Evolutionary conservation across 257 asterid genomes (phyloP).

Genomic region (Salvia splendens): DNA sequence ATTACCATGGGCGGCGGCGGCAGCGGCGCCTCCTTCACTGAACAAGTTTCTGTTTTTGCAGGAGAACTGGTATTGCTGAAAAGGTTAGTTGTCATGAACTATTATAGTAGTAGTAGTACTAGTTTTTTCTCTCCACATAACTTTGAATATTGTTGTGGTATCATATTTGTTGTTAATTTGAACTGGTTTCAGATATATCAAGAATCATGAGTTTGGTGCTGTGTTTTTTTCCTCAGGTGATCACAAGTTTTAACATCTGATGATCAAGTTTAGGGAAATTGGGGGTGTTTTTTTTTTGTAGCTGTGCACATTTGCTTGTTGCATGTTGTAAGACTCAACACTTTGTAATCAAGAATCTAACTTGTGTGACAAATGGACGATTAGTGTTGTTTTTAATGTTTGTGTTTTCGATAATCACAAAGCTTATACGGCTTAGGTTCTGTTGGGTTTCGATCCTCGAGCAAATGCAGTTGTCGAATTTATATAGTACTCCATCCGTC

Average conservation of each 20-base stretch:
- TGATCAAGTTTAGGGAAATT: constrained; percentile 7
- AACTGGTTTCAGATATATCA: constrained; percentile 4
- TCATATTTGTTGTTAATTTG: too few relatives aligned
- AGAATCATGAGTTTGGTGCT: background rate
- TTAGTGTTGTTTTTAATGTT: background rate
- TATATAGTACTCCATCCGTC: too few relatives aligned
- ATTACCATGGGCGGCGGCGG: constrained; percentile 32
- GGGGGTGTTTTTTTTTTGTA: background rate
- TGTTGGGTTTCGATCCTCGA: too few relatives aligned
- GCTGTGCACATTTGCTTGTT: too few relatives aligned
- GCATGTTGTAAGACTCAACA: too few relatives aligned
- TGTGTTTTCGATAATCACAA: constrained; percentile 2
- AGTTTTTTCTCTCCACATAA: too few relatives aligned
- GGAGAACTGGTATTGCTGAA: background rate
- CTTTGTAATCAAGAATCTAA: constrained; percentile 12
- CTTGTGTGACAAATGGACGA: constrained; percentile 1
- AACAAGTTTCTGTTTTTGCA: background rate
- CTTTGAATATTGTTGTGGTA: too few relatives aligned
- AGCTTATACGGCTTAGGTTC: background rate
- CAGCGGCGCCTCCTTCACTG: background rate
- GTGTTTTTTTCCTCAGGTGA: constrained; percentile 4
- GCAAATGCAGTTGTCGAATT: too few relatives aligned
- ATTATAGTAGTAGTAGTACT: background rate
- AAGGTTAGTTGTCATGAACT: constrained; percentile 11
- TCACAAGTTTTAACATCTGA: background rate